phyloP scores from a whole-genome alignment of 192 early-diverging fungal genomes.

The Chytriomyces sp. region DNA sequence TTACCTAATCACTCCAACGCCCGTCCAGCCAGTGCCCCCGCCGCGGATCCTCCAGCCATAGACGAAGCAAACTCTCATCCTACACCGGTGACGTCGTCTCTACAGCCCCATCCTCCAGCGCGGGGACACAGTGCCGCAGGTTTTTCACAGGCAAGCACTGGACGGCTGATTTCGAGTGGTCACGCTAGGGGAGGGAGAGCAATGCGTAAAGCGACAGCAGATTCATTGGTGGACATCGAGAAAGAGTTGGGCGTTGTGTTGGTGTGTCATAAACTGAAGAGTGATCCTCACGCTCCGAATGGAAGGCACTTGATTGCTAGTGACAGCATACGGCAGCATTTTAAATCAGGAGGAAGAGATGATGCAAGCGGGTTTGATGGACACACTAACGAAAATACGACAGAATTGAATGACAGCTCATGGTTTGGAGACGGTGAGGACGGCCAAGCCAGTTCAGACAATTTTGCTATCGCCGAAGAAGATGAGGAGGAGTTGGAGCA shows the following conservation, averaged over 20 bases:
- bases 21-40: not conserved
- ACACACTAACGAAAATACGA: not conserved
- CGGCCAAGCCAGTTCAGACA: not conserved
- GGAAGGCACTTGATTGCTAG: not conserved
- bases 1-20: not conserved
- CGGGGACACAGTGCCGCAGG: not conserved
- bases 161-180: not conserved
- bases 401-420: not conserved
- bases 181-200: no score
- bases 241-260: not conserved
- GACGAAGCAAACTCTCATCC: not conserved
- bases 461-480: constrained; percentile 23
- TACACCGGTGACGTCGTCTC: not conserved
- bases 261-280: constrained; percentile 10
- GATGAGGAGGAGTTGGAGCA: constrained; percentile 23
- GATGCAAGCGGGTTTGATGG: not conserved
- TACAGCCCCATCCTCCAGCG: not conserved
- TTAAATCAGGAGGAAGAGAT: not conserved
- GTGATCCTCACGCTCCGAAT: not conserved
- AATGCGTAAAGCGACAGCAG: no score
- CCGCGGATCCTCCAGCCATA: not conserved
- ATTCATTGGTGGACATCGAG: not conserved
- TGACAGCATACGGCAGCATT: not conserved
- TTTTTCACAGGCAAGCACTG: constrained; percentile 14
- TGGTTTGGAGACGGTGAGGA: constrained; percentile 20